Evolutionary conservation across 1,139 yeast genomes (phyloP), one percentile per base, ranked within the genome.

Genomic region (Hyphopichia fennica): DNA sequence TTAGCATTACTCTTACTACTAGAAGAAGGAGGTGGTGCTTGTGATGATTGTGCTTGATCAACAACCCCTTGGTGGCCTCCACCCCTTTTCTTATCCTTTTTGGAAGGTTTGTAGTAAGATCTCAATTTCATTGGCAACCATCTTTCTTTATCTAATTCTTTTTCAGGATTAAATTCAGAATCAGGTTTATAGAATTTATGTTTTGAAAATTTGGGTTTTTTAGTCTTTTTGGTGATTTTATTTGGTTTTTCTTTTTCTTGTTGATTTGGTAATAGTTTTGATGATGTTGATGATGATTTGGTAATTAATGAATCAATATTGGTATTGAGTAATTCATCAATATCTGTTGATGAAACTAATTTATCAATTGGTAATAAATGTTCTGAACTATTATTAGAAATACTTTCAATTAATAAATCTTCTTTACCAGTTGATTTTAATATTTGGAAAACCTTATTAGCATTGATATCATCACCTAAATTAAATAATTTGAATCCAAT

Each of bases 121-220:
- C 98, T 79, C 59, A 90, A 93, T 56, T 82, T 84, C 75, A 87
- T 58, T 25, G 97, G 96, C 41, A 90, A 66, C 98, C 98, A 91
- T 67, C 97, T 82, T 62, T 91, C 97, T 28, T 57, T 56, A 47
- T 74, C 78, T 40, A 72, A 54, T 15, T 42, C 50, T 28, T 40
- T 39, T 1, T 45, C 43, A 3, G 34, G 29, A 23, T 50, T 42
- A 29, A 67, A 55, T 36, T 68, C 65, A 8, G 57, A 58, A 23
- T 54, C 61, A 5, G 69, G 64, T 44, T 65, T 63, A 37, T 67
- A 35, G 1, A 62, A 57, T 52, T 72, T 77, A 52, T 56, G 53
- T 23, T 67, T 49, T 34, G 76, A 69, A 48, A 73, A 72, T 46
- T 61, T 66, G 7, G 76, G 63, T 39, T 53, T 54, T 16, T 50